Base-by-base conservation (phyloP, 2,329 filamentous ascomycete species). In the Aspergillus aculeatinus region DNA sequence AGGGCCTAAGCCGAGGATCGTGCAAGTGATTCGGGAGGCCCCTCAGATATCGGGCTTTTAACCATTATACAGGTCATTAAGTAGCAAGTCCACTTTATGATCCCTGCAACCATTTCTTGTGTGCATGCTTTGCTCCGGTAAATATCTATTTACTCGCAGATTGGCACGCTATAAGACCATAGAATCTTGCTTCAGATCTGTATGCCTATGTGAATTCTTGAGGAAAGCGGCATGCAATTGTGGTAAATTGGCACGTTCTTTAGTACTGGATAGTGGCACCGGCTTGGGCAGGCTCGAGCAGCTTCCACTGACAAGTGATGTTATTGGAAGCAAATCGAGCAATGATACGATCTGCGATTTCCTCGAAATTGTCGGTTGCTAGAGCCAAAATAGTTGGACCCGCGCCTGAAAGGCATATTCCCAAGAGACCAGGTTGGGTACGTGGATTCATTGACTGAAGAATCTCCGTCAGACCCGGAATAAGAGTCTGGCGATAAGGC, bases 331-430 rank as follows among this genome's bases (percentile, higher is more conserved):
- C 84, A 79, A 98, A 93, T 69, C 87, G 85, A 35, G 81, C 79
- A 62, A 96, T 87, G 68, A 96, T 92, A 71, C 87, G 86, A 54
- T 87, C 79, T 3, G 95, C 94, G 68, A 99, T 98, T 60, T 86
- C 83, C 61, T 92, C 89, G 73, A 97, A 98, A 79, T 96, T 91
- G 67, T 88, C 84, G 2, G 94, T 97, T 2, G 95, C 95, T 47
- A 99, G 83, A 3, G 94, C 95, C 49, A 99, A 82, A 65, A 99
- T 97, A 29, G 94, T 98, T 23, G 95, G 95, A 0, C 95, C 95
- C 7, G 95, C 95, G 21, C 95, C 95, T 0, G 93, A 97, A 27
- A 99, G 82, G 75, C 95, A 99, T 63, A 98, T 96, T 47, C 95
- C 95, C 57, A 97, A 83, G 57, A 99, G 86, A 5, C 95, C 95